Conservation (phyloP, 1,139 yeast genomes). For the Protomyces inouyei region DNA sequence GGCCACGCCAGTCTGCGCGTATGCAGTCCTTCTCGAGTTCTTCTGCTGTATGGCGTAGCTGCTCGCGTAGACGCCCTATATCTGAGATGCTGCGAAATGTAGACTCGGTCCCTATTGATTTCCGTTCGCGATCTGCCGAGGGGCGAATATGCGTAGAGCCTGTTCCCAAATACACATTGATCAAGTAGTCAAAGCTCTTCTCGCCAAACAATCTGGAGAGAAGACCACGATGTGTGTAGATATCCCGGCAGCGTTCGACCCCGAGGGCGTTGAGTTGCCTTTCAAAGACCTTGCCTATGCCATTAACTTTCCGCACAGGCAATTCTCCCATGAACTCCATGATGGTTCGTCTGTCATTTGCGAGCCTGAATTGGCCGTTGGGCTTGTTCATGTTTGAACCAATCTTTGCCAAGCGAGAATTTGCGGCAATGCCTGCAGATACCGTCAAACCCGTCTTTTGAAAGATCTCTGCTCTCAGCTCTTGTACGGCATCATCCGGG, state of each 20-base stretch:
- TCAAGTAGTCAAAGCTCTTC: constrained; percentile 30
- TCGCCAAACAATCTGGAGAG: constrained; percentile 30
- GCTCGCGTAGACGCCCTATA: constrained; percentile 26
- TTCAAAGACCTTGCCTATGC: constrained; percentile 35
- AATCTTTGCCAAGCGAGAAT: constrained; percentile 65
- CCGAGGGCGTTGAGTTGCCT: constrained; percentile 34
- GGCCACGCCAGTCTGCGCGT: constrained; percentile 31
- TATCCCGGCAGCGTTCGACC: constrained; percentile 33
- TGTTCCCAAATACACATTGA: constrained; percentile 34
- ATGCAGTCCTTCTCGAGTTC: constrained; percentile 33
- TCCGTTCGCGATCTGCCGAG: constrained; percentile 33
- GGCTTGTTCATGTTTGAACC: constrained; percentile 66
- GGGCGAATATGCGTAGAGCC: constrained; percentile 34
- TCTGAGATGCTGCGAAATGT: constrained; percentile 32
- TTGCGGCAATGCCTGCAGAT: constrained; percentile 62
- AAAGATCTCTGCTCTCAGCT: constrained; percentile 46
- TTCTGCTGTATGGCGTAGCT: constrained; percentile 30
- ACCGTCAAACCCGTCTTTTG: constrained; percentile 54
- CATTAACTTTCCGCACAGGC: constrained; percentile 34
- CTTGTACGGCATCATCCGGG: constrained; percentile 38
- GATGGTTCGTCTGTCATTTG: constrained; percentile 30
- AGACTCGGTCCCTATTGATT: constrained; percentile 34
- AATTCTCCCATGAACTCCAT: constrained; percentile 33
- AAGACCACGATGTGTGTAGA: constrained; percentile 29
- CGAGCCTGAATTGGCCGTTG: constrained; percentile 47